A percentile compares a stretch with the other conserved stretches of the same genome.
phyloP scores from a whole-genome alignment of 805 yeast genomes.

The Wickerhamomyces pijperi region DNA sequence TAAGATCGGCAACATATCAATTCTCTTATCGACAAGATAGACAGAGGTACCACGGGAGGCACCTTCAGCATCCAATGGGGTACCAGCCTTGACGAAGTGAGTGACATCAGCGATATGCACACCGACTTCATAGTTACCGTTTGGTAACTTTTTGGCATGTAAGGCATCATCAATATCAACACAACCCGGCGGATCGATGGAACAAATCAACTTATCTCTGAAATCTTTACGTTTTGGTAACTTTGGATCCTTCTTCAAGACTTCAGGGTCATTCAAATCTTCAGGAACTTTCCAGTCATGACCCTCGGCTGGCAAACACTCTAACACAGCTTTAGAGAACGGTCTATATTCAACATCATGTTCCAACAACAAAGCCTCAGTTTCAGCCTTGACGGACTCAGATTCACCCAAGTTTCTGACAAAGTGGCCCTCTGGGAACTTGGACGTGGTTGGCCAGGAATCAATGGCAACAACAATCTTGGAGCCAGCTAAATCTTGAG shows the following conservation, averaged over 20 bases:
- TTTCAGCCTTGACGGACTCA: conserved; percentile 90
- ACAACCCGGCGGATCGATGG: conserved; percentile 96
- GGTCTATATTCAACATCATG: conserved; percentile 97
- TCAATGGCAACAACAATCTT: conserved; percentile 90
- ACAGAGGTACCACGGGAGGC: conserved; percentile 97
- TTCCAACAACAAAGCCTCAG: conserved; percentile 85
- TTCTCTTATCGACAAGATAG: conserved; percentile 92
- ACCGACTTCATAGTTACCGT: conserved; percentile 95
- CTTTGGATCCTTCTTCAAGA: conserved; percentile 33
- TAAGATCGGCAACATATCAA: conserved; percentile 94
- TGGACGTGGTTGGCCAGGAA: conserved; percentile 78
- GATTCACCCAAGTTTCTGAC: conserved; percentile 82
- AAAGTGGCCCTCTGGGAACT: conserved; percentile 90
- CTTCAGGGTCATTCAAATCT: conserved; percentile 41
- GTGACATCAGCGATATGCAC: conserved; percentile 99
- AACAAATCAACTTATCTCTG: conserved; percentile 82
- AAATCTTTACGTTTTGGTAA: conserved; percentile 64
- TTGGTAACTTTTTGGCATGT: conserved; percentile 75
- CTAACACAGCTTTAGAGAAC: conserved; percentile 82
- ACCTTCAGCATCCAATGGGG: conserved; percentile 91
- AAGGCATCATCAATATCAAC: conserved; percentile 98
- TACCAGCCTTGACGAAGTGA: conserved; percentile 87
- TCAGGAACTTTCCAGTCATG: conserved; percentile 87
- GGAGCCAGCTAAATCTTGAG: conserved; percentile 71
- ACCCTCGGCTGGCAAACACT: conserved; percentile 89